Base-by-base conservation (phyloP, 768 basidiomycete genomes). In the Tricholoma terreum region DNA sequence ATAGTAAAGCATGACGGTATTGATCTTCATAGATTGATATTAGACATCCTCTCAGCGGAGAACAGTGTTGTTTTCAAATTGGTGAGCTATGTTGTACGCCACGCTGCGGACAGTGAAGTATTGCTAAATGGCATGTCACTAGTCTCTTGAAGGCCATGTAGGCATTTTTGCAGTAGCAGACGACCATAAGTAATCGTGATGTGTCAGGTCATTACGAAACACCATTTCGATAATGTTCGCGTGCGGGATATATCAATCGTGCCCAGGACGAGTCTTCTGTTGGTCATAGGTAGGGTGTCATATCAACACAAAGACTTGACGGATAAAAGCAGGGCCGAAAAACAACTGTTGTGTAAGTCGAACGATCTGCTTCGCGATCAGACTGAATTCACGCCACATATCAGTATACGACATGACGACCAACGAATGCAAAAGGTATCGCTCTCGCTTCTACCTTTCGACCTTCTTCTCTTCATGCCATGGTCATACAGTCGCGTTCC, bases 11-110 rank as follows among this genome's bases (percentile, higher is more conserved):
- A 35, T 35, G 34, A 10, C 2, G 12, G 34, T 42, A 21, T 42
- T 42, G 1, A 42, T 42, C 8, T 11, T 42, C 8, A 21, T 19
- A n/a, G 3, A 42, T 42, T 3, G 19, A 27, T 27, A 2, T 10
- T 14, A 42, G 63, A 21, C 14, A 56, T 62, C 40, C 22, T 65
- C 1, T 40, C 58, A 9, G 52, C 50, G 22, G 63, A 65, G 45
- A 51, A 55, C 35, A 62, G 53, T 34, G 46, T 52, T 7, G 45
- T 65, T 14, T 55, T 51, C n/a, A 42, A 33, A 58, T 33, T 65
- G 46, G 64, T 65, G 57, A 19, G 40, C 22, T 11, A 10, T 17
- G 1, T 17, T n/a, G n/a, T 21, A 6, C 19, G 10, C 19, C 2
- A 35, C 12, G 4, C 4, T 10, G 12, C 2, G 34, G 10, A 35